A percentile compares a stretch with the other conserved stretches of the same genome.
Evolutionary conservation across 352 stramenopile genomes (phyloP).

Genomic region (Plasmopara muralis): DNA sequence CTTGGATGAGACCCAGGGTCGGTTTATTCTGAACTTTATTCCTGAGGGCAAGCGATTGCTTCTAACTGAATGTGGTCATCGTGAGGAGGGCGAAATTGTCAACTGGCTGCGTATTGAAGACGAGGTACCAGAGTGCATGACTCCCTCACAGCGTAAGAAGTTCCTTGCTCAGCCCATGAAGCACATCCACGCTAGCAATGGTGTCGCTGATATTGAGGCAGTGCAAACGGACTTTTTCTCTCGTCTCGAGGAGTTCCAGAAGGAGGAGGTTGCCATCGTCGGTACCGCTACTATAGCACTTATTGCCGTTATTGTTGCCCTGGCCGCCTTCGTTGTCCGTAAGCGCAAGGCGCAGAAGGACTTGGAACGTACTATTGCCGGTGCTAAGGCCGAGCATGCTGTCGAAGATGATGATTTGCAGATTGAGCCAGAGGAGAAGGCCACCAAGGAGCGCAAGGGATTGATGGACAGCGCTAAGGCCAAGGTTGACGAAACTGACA

Average conservation of each 20-base stretch:
- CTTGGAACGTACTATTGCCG: slow-evolving; percentile 71
- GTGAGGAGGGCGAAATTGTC: slow-evolving; percentile 75
- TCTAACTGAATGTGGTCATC: slow-evolving; percentile 77
- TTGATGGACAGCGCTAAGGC: slow-evolving; percentile 65
- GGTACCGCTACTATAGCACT: slow-evolving; percentile 49
- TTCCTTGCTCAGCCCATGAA: slow-evolving; percentile 83
- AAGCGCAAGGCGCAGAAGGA: slow-evolving; percentile 80
- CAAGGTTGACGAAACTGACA: slow-evolving; percentile 52
- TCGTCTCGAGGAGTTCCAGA: slow-evolving; percentile 51
- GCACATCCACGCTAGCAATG: slow-evolving; percentile 76
- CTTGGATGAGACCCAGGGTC: slow-evolving; percentile 64
- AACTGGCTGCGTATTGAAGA: slow-evolving; percentile 84
- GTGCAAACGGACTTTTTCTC: slow-evolving; percentile 63
- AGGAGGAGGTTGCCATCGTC: slow-evolving; percentile 60
- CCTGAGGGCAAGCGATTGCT: slow-evolving; percentile 69
- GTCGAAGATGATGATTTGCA: slow-evolving; percentile 60
- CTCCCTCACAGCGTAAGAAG: slow-evolving; percentile 60
- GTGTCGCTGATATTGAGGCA: slow-evolving; percentile 38
- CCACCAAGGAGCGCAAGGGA: slow-evolving; percentile 61
- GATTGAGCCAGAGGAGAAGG: slow-evolving; percentile 38
- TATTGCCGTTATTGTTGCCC: slow-evolving; percentile 56
- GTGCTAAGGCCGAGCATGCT: slow-evolving; percentile 72
- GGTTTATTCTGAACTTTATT: slow-evolving; percentile 83
- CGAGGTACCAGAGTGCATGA: slow-evolving; percentile 81
- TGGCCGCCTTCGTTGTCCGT: slow-evolving; percentile 63